Evolutionary conservation across 805 yeast species (phyloP).

Genomic region (Wickerhamomyces ciferrii): DNA sequence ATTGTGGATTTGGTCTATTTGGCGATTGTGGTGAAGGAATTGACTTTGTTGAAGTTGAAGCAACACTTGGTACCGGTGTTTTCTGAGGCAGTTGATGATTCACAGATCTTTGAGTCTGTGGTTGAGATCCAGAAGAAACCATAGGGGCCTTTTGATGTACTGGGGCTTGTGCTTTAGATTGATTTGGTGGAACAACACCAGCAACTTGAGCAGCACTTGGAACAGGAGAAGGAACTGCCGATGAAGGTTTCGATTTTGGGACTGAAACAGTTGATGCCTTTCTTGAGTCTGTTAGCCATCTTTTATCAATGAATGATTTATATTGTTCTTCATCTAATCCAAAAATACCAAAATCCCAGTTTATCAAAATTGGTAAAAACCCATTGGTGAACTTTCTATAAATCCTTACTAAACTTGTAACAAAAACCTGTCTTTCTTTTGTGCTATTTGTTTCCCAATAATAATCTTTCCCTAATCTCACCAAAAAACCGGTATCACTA

Average conservation of each 20-base stretch:
- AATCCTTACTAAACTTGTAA: conserved; percentile 44
- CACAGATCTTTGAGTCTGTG: neutral
- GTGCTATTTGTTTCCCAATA: conserved; percentile 72
- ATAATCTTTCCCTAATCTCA: conserved; percentile 69
- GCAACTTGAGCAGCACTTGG: neutral
- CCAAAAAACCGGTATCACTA: conserved; percentile 50
- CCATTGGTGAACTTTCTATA: conserved; percentile 54
- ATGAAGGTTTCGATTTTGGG: neutral
- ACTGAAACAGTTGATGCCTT: neutral
- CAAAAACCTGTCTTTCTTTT: conserved; percentile 54
- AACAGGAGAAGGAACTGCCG: neutral
- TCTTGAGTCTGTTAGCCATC: neutral
- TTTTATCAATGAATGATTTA: conserved; percentile 16
- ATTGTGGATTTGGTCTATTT: neutral
- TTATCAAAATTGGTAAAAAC: conserved; percentile 44
- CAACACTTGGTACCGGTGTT: neutral
- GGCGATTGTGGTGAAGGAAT: neutral
- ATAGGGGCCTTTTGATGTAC: neutral
- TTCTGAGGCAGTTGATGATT: neutral
- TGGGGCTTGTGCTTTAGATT: neutral
- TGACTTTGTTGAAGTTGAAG: too few species aligned
- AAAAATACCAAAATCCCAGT: conserved; percentile 42
- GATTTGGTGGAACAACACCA: neutral
- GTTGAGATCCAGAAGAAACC: neutral
- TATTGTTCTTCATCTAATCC: conserved; percentile 33